Conservation (phyloP, 371 early-diverging fungal species). For the Rhizopus stolonifer region DNA sequence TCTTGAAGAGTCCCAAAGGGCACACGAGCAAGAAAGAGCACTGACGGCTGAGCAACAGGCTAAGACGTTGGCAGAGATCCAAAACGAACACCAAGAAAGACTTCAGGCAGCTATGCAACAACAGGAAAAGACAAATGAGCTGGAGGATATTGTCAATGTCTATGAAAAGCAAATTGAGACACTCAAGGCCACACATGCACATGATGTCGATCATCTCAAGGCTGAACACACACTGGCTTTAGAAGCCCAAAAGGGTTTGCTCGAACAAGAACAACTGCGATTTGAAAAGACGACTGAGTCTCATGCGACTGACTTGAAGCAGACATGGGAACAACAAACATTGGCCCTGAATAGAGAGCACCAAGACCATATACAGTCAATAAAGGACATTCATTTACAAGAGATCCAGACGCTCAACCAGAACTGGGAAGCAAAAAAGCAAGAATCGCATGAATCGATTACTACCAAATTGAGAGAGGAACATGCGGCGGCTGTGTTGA, state of each 20-base stretch:
- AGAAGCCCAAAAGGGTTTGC: not conserved
- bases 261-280: not conserved
- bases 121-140: conserved; percentile 16
- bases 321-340: not conserved
- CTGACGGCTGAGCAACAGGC: not conserved
- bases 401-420: conserved; percentile 10
- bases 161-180: conserved; percentile 21
- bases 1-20: conserved; percentile 3
- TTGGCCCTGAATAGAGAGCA: not conserved
- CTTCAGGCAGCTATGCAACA: conserved; percentile 2
- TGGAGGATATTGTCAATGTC: conserved; percentile 9
- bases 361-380: not conserved
- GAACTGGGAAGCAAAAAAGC: not conserved
- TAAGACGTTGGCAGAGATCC: conserved; percentile 6
- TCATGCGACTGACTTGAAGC: not conserved
- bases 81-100: conserved; percentile 9
- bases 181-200: conserved; percentile 14
- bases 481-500: not conserved
- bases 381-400: conserved; percentile 2
- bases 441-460: not conserved
- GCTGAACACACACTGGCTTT: not conserved
- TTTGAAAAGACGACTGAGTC: conserved; percentile 4
- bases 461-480: conserved; percentile 1
- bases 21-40: conserved; percentile 4
- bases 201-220: conserved; percentile 14